Evolutionary conservation across 345 rosid genomes (phyloP), one percentile per base, ranked within the genome.

Genomic region (Citrus cavaleriei): DNA sequence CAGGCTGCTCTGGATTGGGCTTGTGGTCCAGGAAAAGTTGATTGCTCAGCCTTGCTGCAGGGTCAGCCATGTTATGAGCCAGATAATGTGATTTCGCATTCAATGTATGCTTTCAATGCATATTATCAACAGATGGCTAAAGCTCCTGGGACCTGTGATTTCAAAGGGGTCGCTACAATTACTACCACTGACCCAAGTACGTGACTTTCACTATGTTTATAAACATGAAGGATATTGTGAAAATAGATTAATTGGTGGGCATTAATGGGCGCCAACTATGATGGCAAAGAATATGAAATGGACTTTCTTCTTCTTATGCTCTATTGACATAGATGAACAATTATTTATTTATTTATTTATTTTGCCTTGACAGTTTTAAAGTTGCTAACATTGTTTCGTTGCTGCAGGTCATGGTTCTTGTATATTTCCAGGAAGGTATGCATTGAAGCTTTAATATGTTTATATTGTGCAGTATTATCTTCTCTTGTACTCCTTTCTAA

Each of bases 1-100:
- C 99, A 96, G 82, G 99, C 98, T 2, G 99, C 93, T 28, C 86
- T 96, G n/a, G 99, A 96, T 77, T 96, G 99, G 99, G 99, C 98
- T 68, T 96, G 99, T 61, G 99, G 99, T n/a, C 95, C 99, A 0
- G 99, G 99, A 70, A 94, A 88, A 83, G 98, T 92, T n/a, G 91
- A 96, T 76, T 97, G 99, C 86, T 88, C 97, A 0, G 79, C 79
- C 10, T 54, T 97, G 81, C 81, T 92, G 87, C 98, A 92, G 84
- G 98, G 97, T 42, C 93, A 91, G 69, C 82, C 87, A 2, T 97
- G 99, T 59, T 93, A 97, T 76, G 93, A 93, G 70, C 99, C 99
- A 0, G 87, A 97, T 67, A 88, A 90, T 75, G 97, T 93, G 69
- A 83, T 88, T 76, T 77, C 93, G 9, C 99, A 97, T 84, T 85